phyloP scores from a whole-genome alignment of 257 asterid genomes.

The Thymus mandschuricus region DNA sequence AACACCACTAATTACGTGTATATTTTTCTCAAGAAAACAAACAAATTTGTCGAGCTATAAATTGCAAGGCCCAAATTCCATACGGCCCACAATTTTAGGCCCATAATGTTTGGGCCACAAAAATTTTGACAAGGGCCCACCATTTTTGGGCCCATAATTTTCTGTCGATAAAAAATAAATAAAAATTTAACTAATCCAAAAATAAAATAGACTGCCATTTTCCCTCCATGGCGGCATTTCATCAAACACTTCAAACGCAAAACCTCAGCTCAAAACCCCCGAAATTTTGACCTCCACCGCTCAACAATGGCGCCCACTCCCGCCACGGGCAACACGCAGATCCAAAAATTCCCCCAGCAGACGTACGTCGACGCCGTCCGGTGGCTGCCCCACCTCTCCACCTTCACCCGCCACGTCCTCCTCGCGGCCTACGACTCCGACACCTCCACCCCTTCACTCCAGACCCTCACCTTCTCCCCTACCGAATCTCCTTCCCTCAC shows the following conservation, averaged over 20 bases:
- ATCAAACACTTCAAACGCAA: neutral
- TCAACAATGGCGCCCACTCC: conserved; percentile 34
- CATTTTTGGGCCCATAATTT: too few relatives aligned
- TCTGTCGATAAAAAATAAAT: too few relatives aligned
- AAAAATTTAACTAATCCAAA: too few relatives aligned
- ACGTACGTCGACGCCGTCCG: conserved; percentile 77
- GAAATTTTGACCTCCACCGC: neutral
- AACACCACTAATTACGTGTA: too few relatives aligned
- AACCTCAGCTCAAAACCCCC: conserved; percentile 14
- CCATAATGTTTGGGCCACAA: too few relatives aligned
- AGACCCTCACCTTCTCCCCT: conserved; percentile 49
- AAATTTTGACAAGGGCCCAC: too few relatives aligned
- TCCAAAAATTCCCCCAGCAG: conserved; percentile 64
- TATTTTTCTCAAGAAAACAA: too few relatives aligned
- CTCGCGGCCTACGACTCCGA: conserved; percentile 67
- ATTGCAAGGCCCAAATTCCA: too few relatives aligned
- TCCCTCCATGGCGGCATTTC: neutral
- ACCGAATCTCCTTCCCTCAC: conserved; percentile 37
- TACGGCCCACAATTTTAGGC: too few relatives aligned
- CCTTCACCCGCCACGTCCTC: conserved; percentile 73
- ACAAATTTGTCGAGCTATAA: too few relatives aligned
- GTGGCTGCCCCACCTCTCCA: conserved; percentile 81
- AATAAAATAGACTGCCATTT: too few relatives aligned
- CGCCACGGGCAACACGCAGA: conserved; percentile 10
- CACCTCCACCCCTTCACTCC: conserved; percentile 61